Evolutionary conservation across 495 filamentous ascomycete genomes (phyloP).

Genomic region (Delitschia confertaspora): DNA sequence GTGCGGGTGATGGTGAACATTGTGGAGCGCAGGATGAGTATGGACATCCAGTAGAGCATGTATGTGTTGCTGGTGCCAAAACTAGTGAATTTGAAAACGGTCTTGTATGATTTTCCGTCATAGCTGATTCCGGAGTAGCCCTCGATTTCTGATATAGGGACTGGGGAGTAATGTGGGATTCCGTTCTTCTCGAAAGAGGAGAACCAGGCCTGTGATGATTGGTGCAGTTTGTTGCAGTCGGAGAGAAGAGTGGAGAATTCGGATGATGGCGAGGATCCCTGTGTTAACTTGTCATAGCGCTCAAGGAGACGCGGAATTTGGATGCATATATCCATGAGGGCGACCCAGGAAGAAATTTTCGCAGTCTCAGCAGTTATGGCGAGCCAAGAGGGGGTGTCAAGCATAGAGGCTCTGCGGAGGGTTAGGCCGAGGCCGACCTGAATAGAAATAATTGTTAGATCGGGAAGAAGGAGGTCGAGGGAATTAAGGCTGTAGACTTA

Average conservation of each 20-base stretch:
- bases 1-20: constrained; percentile 7
- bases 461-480: too few relatives aligned
- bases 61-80: constrained; percentile 9
- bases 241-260: constrained; percentile 11
- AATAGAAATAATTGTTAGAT: constrained; percentile 1
- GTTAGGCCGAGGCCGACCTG: constrained; percentile 16
- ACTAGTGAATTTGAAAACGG: constrained; percentile 14
- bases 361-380: constrained; percentile 5
- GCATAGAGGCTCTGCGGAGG: constrained; percentile 14
- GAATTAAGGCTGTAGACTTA: too few relatives aligned
- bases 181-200: constrained; percentile 11
- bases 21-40: constrained; percentile 19
- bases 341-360: constrained; percentile 8
- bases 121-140: constrained; percentile 8
- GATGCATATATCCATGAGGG: constrained; percentile 18
- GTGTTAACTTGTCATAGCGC: constrained; percentile 12
- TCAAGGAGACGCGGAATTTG: constrained; percentile 18
- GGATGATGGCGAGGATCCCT: background rate
- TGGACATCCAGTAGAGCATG: constrained; percentile 21
- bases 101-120: constrained; percentile 4
- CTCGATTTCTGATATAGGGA: background rate
- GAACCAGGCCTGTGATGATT: constrained; percentile 4
- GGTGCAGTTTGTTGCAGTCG: constrained; percentile 6
- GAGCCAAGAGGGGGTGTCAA: constrained; percentile 19
- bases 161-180: constrained; percentile 3